Conservation (phyloP, 768 basidiomycete species). For the Russula vinacea region DNA sequence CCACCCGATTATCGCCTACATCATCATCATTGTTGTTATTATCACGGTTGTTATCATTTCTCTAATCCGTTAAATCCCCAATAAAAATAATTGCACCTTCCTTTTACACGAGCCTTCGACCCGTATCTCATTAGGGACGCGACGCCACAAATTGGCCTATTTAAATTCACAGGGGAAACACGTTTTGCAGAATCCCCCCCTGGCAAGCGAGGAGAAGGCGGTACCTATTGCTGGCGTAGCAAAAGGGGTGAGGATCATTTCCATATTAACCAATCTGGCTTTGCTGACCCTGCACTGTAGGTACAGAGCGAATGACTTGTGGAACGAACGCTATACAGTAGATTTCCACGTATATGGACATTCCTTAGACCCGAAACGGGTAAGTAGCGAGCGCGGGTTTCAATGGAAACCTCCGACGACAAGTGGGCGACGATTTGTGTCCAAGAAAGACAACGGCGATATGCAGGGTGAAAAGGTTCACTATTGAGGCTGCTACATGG, state of each 20-base stretch:
- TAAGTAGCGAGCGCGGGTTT: neutral
- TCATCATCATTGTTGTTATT: neutral
- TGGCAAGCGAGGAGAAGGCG: conserved; percentile 11
- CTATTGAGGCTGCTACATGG: neutral
- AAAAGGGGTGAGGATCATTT: conserved; percentile 2
- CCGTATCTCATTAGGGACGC: neutral
- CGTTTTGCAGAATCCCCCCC: neutral
- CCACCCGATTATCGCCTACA: neutral
- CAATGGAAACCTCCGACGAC: conserved; percentile 20
- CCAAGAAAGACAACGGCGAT: conserved; percentile 22
- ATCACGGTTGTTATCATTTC: neutral
- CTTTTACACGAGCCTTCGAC: neutral
- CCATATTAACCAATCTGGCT: conserved; percentile 3
- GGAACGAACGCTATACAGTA: too few species aligned
- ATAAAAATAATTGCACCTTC: neutral
- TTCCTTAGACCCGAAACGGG: conserved; percentile 6
- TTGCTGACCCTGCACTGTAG: neutral
- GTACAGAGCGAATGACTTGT: too few species aligned
- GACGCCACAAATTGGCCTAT: conserved; percentile 11
- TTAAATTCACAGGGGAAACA: neutral
- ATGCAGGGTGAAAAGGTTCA: neutral
- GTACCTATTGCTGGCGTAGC: neutral
- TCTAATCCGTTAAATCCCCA: neutral
- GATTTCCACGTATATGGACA: neutral
- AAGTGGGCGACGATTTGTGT: neutral